phyloP scores from a whole-genome alignment of 768 basidiomycete genomes.

The Coprinopsis cinerea region DNA sequence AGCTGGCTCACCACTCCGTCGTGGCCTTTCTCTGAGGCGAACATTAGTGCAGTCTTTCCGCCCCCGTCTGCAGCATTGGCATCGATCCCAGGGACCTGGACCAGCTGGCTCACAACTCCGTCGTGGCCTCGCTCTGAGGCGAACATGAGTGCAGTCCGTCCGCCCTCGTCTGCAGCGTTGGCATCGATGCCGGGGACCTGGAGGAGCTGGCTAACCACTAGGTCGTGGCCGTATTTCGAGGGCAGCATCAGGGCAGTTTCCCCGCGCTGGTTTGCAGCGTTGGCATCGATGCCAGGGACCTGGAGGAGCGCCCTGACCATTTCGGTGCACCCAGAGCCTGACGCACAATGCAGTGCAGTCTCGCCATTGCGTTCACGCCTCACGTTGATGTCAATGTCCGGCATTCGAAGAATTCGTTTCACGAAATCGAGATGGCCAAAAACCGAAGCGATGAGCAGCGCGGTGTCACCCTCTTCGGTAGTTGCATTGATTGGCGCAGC shows the following conservation, averaged over 20 bases:
- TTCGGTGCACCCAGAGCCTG: neutral
- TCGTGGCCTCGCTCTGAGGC: neutral
- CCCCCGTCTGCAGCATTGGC: neutral
- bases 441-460: constrained; percentile 1
- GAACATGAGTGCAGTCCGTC: neutral
- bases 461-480: neutral
- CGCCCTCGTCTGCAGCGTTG: neutral
- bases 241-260: constrained; percentile 4
- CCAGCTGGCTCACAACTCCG: neutral
- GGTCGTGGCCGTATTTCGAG: neutral
- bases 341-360: constrained; percentile 4
- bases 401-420: neutral
- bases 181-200: neutral
- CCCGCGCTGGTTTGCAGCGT: neutral
- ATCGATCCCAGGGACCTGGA: neutral
- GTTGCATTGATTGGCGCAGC: too few species aligned
- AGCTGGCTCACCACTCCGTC: neutral
- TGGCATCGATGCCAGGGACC: neutral
- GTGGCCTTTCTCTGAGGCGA: too few species aligned
- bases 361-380: neutral
- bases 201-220: neutral
- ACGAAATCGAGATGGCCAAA: neutral
- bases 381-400: neutral
- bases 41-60: too few species aligned
- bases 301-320: constrained; percentile 1